These are phyloP conservation scores for Ustilago trichophora DNA, from an alignment of 1,284 basidiomycete species.

Conservation along the genomic window DNA sequence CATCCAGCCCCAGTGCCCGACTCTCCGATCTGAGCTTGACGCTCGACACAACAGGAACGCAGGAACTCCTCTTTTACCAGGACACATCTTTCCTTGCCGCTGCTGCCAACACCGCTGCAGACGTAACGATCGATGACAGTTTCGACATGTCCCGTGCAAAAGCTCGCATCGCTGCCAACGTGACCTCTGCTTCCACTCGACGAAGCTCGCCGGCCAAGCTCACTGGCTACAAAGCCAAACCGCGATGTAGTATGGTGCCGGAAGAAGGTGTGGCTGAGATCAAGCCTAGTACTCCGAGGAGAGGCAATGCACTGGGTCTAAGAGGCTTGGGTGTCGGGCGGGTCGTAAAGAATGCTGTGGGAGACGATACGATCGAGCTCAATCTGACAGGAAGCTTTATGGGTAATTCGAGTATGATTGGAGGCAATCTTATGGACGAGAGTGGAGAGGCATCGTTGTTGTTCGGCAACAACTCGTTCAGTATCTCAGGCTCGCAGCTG, in stretches of 20 bases:
- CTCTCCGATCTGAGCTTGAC: slow-evolving; percentile 32
- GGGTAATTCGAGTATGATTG: slow-evolving; percentile 19
- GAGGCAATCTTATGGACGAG: slow-evolving; percentile 43
- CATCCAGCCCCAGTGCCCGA: slow-evolving; percentile 22
- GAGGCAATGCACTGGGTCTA: slow-evolving; percentile 4
- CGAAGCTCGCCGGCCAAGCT: slow-evolving; percentile 29
- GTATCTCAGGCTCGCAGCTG: slow-evolving; percentile 6
- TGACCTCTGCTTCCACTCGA: not conserved
- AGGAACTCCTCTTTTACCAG: slow-evolving; percentile 29
- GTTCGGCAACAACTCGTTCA: slow-evolving; percentile 31
- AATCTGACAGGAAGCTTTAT: slow-evolving; percentile 39
- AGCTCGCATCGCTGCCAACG: slow-evolving; percentile 7
- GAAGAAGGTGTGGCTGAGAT: slow-evolving; percentile 18
- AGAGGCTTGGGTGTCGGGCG: slow-evolving; percentile 24
- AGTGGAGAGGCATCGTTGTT: slow-evolving; percentile 27
- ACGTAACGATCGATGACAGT: slow-evolving; percentile 43
- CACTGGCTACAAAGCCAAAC: slow-evolving; percentile 11
- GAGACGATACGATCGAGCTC: slow-evolving; percentile 41
- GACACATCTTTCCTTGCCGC: slow-evolving; percentile 34
- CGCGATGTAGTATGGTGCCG: slow-evolving; percentile 31
- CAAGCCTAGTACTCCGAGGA: slow-evolving; percentile 10
- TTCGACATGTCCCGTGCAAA: slow-evolving; percentile 39
- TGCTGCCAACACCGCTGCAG: slow-evolving; percentile 26
- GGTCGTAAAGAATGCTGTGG: slow-evolving; percentile 38
- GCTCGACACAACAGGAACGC: slow-evolving; percentile 25